Conservation (phyloP, 306 rosid species). For the Myrica gale region DNA sequence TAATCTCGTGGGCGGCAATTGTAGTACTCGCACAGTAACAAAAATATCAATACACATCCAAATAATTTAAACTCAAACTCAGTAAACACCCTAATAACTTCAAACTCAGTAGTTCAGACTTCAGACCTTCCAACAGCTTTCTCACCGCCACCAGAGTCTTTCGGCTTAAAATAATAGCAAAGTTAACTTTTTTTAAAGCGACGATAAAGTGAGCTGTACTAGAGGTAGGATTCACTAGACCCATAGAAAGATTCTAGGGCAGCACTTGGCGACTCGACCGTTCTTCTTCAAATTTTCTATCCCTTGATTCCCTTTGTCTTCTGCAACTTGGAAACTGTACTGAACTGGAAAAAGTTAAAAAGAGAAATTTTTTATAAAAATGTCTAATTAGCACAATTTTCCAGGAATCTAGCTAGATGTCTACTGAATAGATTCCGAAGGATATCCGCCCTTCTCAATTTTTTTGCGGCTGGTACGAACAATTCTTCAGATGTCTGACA, state of each 20-base stretch:
- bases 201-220: too few species aligned
- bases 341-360: not conserved
- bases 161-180: not conserved
- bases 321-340: not conserved
- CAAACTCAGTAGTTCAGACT: too few species aligned
- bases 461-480: constrained; percentile 23
- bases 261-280: constrained; percentile 36
- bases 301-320: constrained; percentile 27
- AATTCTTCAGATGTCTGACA: too few species aligned
- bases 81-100: too few species aligned
- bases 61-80: too few species aligned
- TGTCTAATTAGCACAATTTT: constrained; percentile 16
- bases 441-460: constrained; percentile 8
- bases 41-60: too few species aligned
- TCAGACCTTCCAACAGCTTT: too few species aligned
- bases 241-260: not conserved
- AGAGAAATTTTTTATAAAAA: not conserved
- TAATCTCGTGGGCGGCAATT: too few species aligned
- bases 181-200: not conserved
- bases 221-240: too few species aligned
- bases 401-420: constrained; percentile 23
- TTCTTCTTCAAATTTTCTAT: constrained; percentile 9
- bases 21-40: too few species aligned
- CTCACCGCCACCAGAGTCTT: too few species aligned
- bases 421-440: constrained; percentile 9